phyloP scores from a whole-genome alignment of 345 rosid genomes.

The Limnanthes douglasii region DNA sequence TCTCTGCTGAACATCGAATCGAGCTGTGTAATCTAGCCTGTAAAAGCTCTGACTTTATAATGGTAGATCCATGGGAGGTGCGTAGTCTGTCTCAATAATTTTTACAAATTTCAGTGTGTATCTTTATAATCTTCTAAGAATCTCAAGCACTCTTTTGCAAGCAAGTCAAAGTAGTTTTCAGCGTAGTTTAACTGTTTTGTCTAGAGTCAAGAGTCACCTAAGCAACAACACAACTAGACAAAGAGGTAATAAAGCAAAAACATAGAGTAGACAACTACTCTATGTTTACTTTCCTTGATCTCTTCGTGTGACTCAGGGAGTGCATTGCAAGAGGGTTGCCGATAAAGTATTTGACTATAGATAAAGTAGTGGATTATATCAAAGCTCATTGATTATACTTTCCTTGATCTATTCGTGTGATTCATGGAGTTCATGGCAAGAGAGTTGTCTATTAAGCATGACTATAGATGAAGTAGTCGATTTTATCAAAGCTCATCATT shows the following conservation, averaged over 20 bases:
- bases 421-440: no score
- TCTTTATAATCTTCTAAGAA: no score
- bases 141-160: constrained; percentile 18
- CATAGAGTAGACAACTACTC: not conserved
- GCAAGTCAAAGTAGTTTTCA: constrained; percentile 63
- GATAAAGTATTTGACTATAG: constrained; percentile 38
- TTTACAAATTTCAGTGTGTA: no score
- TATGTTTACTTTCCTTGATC: not conserved
- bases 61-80: constrained; percentile 98
- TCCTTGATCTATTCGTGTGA: no score
- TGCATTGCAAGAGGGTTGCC: constrained; percentile 56
- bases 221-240: constrained; percentile 13
- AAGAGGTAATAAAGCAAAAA: constrained; percentile 30
- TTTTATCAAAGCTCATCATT: constrained; percentile 27
- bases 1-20: constrained; percentile 56
- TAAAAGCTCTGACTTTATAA: constrained; percentile 59
- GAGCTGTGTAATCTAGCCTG: constrained; percentile 65
- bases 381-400: constrained; percentile 22
- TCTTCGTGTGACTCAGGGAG: constrained; percentile 49
- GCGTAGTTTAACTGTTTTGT: constrained; percentile 42
- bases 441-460: constrained; percentile 67
- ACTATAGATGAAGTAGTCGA: constrained; percentile 53
- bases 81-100: no score
- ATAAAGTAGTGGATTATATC: constrained; percentile 35
- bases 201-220: constrained; percentile 41